phyloP scores from a whole-genome alignment of 345 rosid genomes.

The Arabidopsis arenosa region DNA sequence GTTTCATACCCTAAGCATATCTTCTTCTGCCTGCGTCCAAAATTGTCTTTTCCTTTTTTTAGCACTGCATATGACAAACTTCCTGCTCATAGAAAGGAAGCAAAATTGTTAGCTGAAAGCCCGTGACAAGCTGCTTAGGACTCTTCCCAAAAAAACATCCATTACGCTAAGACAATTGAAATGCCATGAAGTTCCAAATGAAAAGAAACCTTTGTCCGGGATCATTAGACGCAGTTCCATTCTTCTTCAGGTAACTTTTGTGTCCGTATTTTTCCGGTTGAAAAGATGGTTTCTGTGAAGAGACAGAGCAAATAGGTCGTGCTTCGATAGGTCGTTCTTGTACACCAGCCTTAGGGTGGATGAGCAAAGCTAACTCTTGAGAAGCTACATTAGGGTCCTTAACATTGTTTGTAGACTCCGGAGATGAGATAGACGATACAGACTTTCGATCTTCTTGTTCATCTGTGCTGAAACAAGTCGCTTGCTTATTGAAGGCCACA shows the following conservation, averaged over 20 bases:
- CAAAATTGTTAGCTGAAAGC: conserved; percentile 6
- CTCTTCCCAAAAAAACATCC: neutral
- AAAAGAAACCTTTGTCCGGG: conserved; percentile 21
- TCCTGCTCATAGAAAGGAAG: conserved; percentile 29
- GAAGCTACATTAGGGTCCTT: conserved; percentile 1
- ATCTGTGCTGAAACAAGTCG: conserved; percentile 12
- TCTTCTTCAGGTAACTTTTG: conserved; percentile 20
- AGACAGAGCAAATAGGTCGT: neutral
- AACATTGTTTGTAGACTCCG: conserved; percentile 19
- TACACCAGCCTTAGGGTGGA: conserved; percentile 11
- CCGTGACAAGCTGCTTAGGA: neutral
- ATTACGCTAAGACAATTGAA: neutral
- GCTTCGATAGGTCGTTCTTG: conserved; percentile 28
- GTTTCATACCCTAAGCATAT: conserved; percentile 45
- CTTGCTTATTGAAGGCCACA: conserved; percentile 11
- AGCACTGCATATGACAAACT: neutral
- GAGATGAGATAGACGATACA: conserved; percentile 23
- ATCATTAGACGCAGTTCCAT: conserved; percentile 2
- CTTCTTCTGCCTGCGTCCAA: conserved; percentile 44
- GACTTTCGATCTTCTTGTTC: conserved; percentile 4
- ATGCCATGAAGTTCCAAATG: neutral
- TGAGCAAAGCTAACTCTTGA: conserved; percentile 40
- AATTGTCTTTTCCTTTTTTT: conserved; percentile 32
- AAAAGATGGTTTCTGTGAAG: neutral
- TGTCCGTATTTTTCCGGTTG: conserved; percentile 16